Evolutionary conservation across 2,329 filamentous ascomycete species (phyloP), one percentile per base, ranked within the genome.

Genomic region (Acrodontium crateriforme): DNA sequence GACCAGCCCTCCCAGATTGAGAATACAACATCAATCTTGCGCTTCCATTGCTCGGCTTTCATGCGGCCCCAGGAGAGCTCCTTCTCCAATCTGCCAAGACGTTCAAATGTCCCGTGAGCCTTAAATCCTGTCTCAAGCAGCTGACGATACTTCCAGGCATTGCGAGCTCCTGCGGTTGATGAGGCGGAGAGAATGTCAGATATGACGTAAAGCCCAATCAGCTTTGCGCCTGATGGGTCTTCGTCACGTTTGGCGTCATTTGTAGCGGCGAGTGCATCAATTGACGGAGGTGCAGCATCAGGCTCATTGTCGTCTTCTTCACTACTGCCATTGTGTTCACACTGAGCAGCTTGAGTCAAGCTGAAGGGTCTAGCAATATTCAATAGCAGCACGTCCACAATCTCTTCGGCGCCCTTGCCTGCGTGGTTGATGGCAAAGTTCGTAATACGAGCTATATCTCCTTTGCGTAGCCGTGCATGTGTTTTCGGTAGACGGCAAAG

Each of bases 401-500:
- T 77, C 57, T 95, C 89, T 38, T 91, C 80, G 9, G 82, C 79
- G 10, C 85, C 89, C 12, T 74, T 68, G 20, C 78, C 81, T 2
- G 84, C 80, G 50, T 95, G 83, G 2, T 76, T 77, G 31, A 95
- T 83, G 9, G 85, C 85, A 54, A 95, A 94, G 3, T 78, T 70
- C 1, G 85, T 87, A 2, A 94, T 66, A 4, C 84, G 70, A 2
- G 83, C 85, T 24, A 95, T 71, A 46, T 95, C 83, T 3, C 83
- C 84, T 46, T 82, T 82, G 16, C 81, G 70, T 15, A 94, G 63
- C 40, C 70, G 78, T 2, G 74, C 70, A 20, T 82, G 71, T 3
- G 71, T 74, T 3, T 74, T 79, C 0, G 89, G 89, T 15, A 95
- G 61, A 10, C 84, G 72, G 3, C 79, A 73, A n/a, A 95, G 64